A percentile compares a stretch with the other conserved stretches of the same genome.
These are phyloP conservation scores for Amanita thiersii DNA, from an alignment of 768 basidiomycete species.

Conservation along the genomic window DNA sequence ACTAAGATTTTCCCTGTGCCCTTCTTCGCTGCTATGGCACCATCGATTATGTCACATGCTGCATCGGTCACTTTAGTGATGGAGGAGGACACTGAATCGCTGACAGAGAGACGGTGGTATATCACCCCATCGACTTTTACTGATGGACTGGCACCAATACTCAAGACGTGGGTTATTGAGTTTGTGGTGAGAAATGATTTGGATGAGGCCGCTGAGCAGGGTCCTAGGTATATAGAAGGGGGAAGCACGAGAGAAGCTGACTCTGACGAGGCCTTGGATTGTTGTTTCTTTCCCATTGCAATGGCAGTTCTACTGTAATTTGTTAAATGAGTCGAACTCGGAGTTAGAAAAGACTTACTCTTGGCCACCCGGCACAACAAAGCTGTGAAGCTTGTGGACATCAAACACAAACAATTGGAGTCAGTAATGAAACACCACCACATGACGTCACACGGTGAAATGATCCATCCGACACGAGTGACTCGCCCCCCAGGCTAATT, in stretches of 20 bases:
- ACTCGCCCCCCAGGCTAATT: too few species aligned
- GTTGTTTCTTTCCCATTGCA: background rate
- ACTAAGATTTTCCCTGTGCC: constrained; percentile 28
- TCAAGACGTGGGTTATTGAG: constrained; percentile 31
- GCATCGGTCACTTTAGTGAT: constrained; percentile 18
- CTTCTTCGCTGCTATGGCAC: constrained; percentile 14
- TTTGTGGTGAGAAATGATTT: constrained; percentile 23
- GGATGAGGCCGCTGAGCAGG: constrained; percentile 29
- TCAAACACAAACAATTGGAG: too few species aligned
- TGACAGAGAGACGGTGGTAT: constrained; percentile 30
- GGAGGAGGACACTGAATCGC: constrained; percentile 22
- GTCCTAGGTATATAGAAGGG: constrained; percentile 30
- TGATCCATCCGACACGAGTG: too few species aligned
- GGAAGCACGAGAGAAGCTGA: constrained; percentile 17
- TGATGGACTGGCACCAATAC: constrained; percentile 27
- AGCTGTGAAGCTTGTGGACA: too few species aligned
- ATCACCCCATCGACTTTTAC: constrained; percentile 19
- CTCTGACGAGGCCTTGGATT: constrained; percentile 2
- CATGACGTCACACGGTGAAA: too few species aligned
- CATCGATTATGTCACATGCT: constrained; percentile 23
- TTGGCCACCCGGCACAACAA: too few species aligned
- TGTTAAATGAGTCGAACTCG: too few species aligned
- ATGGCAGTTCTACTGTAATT: too few species aligned
- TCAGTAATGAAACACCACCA: too few species aligned
- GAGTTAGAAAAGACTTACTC: too few species aligned